phyloP scores from a whole-genome alignment of 2,329 filamentous ascomycete genomes.

The Cladosporium oxysporum region DNA sequence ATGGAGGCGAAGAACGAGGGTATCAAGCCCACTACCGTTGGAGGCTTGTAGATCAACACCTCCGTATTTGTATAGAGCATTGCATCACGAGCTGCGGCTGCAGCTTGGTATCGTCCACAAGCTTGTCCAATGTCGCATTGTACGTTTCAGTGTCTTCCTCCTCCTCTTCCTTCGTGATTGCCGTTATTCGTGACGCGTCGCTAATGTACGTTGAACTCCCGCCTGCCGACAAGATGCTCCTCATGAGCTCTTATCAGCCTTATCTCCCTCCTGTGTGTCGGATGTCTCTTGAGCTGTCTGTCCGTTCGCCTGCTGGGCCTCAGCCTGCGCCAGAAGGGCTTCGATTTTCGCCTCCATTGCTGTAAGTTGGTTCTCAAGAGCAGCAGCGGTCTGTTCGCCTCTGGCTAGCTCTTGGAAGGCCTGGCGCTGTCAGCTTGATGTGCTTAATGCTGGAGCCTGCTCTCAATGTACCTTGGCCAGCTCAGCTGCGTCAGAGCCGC shows the following conservation, averaged over 20 bases:
- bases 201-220: neutral
- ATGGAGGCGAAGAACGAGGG: slow-evolving; percentile 38
- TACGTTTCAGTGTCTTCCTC: neutral
- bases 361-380: slow-evolving; percentile 56
- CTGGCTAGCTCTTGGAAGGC: slow-evolving; percentile 54
- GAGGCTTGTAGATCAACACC: slow-evolving; percentile 29
- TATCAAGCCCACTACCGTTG: slow-evolving; percentile 37
- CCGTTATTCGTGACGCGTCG: slow-evolving; percentile 2
- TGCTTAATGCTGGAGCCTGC: neutral
- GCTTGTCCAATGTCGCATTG: neutral
- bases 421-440: slow-evolving; percentile 32
- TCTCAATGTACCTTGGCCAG: slow-evolving; percentile 18
- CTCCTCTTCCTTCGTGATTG: neutral
- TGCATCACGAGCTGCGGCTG: neutral
- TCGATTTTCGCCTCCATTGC: slow-evolving; percentile 59
- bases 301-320: slow-evolving; percentile 36
- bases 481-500: slow-evolving; percentile 19
- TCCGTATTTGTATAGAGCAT: neutral
- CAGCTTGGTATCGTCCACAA: neutral
- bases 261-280: neutral
- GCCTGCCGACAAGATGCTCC: neutral
- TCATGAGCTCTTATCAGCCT: slow-evolving; percentile 1
- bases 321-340: slow-evolving; percentile 52
- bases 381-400: slow-evolving; percentile 58
- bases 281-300: slow-evolving; percentile 1